Conservation (phyloP, 2,329 filamentous ascomycete species). For the Thielaviopsis musarum region DNA sequence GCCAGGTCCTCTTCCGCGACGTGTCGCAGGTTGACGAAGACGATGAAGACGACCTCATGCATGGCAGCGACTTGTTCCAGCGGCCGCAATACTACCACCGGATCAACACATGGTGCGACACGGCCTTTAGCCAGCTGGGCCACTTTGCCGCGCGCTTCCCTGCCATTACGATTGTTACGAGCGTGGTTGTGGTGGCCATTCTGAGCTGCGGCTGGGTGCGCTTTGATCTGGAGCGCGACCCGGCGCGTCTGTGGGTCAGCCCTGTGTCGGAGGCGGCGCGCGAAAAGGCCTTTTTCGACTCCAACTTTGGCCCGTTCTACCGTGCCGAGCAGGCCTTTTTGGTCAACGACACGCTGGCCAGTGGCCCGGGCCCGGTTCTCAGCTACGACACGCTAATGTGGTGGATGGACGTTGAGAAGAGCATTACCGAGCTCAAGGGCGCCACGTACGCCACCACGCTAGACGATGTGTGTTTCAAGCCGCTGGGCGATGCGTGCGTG, state of each 20-base stretch:
- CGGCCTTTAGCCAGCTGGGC: slow-evolving; percentile 64
- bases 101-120: slow-evolving; percentile 70
- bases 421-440: slow-evolving; percentile 57
- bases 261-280: slow-evolving; percentile 77
- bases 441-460: slow-evolving; percentile 50
- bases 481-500: slow-evolving; percentile 74
- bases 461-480: slow-evolving; percentile 85
- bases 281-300: slow-evolving; percentile 88
- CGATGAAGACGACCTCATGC: slow-evolving; percentile 44
- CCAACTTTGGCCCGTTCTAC: slow-evolving; percentile 89
- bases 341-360: slow-evolving; percentile 62
- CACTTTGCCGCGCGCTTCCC: slow-evolving; percentile 71
- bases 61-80: slow-evolving; percentile 61
- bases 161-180: slow-evolving; percentile 60
- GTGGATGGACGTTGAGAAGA: slow-evolving; percentile 85
- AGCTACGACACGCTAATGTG: slow-evolving; percentile 77
- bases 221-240: slow-evolving; percentile 81
- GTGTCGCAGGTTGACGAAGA: slow-evolving; percentile 76
- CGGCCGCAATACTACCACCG: slow-evolving; percentile 63
- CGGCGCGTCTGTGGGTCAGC: slow-evolving; percentile 91
- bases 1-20: slow-evolving; percentile 76
- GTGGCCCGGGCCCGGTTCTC: slow-evolving; percentile 57
- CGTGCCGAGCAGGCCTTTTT: slow-evolving; percentile 85
- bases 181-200: slow-evolving; percentile 57
- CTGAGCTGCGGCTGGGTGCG: slow-evolving; percentile 77